phyloP scores from a whole-genome alignment of 108 stramenopile species.

The Nitzschia palea region DNA sequence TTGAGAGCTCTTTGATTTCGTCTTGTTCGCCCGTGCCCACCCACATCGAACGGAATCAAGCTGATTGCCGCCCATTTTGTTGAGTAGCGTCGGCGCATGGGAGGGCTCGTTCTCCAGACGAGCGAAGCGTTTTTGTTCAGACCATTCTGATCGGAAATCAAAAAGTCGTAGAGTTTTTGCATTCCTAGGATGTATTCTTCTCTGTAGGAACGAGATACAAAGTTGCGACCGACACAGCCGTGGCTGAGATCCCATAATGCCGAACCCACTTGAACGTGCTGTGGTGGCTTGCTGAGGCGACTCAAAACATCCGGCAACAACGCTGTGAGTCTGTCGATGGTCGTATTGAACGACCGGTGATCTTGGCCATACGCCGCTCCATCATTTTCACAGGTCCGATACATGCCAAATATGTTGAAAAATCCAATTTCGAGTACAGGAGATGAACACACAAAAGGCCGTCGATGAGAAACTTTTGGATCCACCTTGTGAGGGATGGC shows the following conservation, averaged over 20 bases:
- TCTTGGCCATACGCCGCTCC: neutral
- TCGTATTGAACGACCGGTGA: neutral
- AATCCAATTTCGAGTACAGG: neutral
- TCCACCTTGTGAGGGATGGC: neutral
- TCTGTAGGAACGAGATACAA: neutral
- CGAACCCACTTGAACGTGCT: neutral
- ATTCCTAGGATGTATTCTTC: conserved; percentile 1
- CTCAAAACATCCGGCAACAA: neutral
- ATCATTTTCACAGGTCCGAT: neutral
- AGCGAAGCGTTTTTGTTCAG: neutral
- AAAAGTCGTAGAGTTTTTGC: neutral
- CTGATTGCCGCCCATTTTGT: neutral
- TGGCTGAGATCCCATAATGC: neutral
- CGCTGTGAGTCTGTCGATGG: neutral
- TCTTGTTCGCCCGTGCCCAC: neutral
- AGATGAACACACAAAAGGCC: neutral
- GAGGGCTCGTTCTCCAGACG: neutral
- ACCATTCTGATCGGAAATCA: neutral
- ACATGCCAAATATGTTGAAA: neutral
- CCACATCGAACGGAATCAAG: neutral
- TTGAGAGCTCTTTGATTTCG: neutral
- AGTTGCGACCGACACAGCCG: neutral
- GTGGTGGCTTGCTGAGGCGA: neutral
- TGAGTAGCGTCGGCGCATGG: neutral
- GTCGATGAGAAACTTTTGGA: neutral